Percentiles rank a stretch among this genome's conserved stretches.
Conservation (phyloP, 495 filamentous ascomycete species). For the Rhizodiscina lignyota region DNA sequence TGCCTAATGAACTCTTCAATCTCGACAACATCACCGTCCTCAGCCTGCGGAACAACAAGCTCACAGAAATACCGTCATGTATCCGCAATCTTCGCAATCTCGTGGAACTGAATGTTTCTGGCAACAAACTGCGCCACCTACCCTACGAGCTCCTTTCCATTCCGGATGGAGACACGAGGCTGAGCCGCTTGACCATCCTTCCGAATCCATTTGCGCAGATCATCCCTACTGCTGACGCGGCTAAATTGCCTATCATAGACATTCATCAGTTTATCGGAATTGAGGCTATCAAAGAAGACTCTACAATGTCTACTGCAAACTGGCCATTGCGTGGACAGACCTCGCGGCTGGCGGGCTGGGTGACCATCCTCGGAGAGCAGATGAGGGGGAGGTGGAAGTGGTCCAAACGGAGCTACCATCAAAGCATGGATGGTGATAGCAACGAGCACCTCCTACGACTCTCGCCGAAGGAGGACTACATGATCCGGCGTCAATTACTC, state of each 20-base stretch:
- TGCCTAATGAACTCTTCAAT: constrained; percentile 35
- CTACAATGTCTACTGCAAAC: too few relatives aligned
- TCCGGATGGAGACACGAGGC: constrained; percentile 27
- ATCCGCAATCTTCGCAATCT: constrained; percentile 50
- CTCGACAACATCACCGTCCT: constrained; percentile 46
- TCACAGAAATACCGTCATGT: constrained; percentile 44
- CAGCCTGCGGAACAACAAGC: constrained; percentile 52
- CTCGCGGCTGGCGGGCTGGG: constrained; percentile 19
- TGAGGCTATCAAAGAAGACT: too few relatives aligned
- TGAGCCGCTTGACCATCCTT: constrained; percentile 26
- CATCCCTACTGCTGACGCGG: too few relatives aligned
- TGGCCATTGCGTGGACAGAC: constrained; percentile 28
- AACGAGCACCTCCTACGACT: neutral
- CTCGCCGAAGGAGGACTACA: neutral
- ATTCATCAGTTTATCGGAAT: too few relatives aligned
- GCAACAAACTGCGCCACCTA: constrained; percentile 50
- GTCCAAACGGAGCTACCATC: neutral
- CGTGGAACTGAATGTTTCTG: constrained; percentile 49
- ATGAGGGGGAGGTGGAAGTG: neutral
- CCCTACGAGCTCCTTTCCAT: constrained; percentile 55
- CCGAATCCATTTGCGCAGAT: constrained; percentile 30
- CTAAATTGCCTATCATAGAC: too few relatives aligned
- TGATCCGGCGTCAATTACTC: neutral
- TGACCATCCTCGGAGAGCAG: neutral
- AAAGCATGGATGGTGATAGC: constrained; percentile 1